A percentile compares a stretch with the other conserved stretches of the same genome.
Evolutionary conservation across 2,329 filamentous ascomycete genomes (phyloP).

Genomic region (Chalara sp.): DNA sequence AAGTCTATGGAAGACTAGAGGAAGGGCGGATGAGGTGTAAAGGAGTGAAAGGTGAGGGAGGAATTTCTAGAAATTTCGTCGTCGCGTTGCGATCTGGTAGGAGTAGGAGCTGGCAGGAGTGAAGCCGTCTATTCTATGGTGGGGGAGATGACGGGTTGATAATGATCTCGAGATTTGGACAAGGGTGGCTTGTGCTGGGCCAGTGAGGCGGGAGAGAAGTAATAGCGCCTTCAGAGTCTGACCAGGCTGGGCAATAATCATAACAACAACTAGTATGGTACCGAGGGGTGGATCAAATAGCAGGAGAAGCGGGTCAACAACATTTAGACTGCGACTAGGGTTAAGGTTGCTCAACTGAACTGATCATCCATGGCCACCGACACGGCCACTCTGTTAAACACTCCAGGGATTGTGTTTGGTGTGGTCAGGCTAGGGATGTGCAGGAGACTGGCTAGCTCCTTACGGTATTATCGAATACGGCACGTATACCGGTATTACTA

Average conservation of each 20-base stretch:
- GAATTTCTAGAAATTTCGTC: slow-evolving; percentile 8
- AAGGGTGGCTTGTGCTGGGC: background rate
- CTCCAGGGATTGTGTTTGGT: no score
- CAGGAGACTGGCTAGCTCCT: no score
- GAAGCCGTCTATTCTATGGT: slow-evolving; percentile 1
- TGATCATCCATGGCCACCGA: no score
- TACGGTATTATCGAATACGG: no score
- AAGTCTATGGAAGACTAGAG: slow-evolving; percentile 8
- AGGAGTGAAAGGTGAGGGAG: slow-evolving; percentile 14
- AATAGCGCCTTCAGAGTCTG: background rate
- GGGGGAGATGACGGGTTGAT: slow-evolving; percentile 1
- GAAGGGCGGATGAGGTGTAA: slow-evolving; percentile 5
- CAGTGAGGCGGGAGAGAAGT: background rate
- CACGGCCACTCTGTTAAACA: no score
- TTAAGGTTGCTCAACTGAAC: background rate
- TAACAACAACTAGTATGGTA: no score
- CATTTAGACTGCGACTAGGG: background rate
- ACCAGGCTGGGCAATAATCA: background rate
- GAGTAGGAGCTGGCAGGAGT: background rate
- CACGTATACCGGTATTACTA: no score
- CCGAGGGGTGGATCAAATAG: background rate
- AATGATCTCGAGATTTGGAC: background rate
- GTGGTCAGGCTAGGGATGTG: no score
- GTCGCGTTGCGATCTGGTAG: slow-evolving; percentile 7
- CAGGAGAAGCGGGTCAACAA: background rate